These are phyloP conservation scores for Metschnikowia similis DNA, from an alignment of 805 yeast genomes.

Conservation along the genomic window DNA sequence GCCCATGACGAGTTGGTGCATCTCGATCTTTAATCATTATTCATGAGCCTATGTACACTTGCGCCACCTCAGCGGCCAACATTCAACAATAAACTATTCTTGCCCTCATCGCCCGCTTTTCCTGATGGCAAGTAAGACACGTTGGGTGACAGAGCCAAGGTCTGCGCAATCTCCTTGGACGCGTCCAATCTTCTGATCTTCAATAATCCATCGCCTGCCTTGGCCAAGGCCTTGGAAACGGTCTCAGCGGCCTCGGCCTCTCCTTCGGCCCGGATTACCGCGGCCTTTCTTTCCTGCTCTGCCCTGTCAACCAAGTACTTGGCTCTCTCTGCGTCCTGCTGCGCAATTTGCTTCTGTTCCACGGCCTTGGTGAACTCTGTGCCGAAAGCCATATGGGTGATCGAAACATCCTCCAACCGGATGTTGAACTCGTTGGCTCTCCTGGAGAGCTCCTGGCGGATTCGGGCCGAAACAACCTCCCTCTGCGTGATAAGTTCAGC, in stretches of 20 bases:
- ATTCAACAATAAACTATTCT: constrained; percentile 60
- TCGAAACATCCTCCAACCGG: constrained; percentile 91
- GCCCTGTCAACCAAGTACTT: constrained; percentile 82
- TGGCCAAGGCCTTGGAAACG: constrained; percentile 85
- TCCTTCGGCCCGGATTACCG: constrained; percentile 96
- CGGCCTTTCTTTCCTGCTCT: constrained; percentile 94
- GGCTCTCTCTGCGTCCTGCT: constrained; percentile 98
- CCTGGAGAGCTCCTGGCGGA: constrained; percentile 76
- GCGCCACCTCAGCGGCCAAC: constrained; percentile 54
- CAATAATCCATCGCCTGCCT: constrained; percentile 93
- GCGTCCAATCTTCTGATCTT: constrained; percentile 95
- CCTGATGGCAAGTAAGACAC: constrained; percentile 82
- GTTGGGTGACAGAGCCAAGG: constrained; percentile 78
- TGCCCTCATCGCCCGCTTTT: constrained; percentile 31
- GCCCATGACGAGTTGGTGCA: constrained; percentile 33
- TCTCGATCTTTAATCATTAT: constrained; percentile 19
- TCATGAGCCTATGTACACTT: constrained; percentile 8
- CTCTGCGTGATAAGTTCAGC: constrained; percentile 97
- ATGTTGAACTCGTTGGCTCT: constrained; percentile 89
- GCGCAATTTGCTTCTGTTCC: constrained; percentile 98
- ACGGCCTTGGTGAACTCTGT: constrained; percentile 96
- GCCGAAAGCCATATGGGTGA: constrained; percentile 97
- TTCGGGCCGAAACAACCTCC: constrained; percentile 86
- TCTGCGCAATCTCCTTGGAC: constrained; percentile 88
- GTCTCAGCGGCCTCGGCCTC: constrained; percentile 98